Conservation (phyloP, 108 stramenopile species). For the Nitzschia putrida region DNA sequence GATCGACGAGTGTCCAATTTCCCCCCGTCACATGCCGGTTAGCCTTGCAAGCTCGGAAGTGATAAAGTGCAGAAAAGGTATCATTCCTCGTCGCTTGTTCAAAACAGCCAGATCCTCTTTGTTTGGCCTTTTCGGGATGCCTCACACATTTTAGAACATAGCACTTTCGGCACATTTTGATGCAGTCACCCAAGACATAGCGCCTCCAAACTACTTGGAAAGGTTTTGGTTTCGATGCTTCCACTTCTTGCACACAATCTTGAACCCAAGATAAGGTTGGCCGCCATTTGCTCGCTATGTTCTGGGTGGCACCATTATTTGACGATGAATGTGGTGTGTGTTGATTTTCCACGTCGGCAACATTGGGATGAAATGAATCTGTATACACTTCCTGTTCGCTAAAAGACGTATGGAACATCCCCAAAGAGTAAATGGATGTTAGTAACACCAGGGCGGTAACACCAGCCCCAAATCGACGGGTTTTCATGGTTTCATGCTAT, state of each 20-base stretch:
- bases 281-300: neutral
- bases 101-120: conserved; percentile 20
- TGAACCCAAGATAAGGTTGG: conserved; percentile 5
- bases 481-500: too few species aligned
- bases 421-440: too few species aligned
- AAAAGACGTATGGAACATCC: too few species aligned
- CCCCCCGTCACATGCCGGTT: conserved; percentile 9
- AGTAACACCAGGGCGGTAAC: too few species aligned
- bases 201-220: conserved; percentile 17
- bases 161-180: conserved; percentile 26
- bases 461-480: too few species aligned
- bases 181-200: conserved; percentile 24
- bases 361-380: too few species aligned
- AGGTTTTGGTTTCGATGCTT: neutral
- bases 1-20: conserved; percentile 17
- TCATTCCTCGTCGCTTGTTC: conserved; percentile 12
- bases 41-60: conserved; percentile 9
- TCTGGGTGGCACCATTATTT: neutral
- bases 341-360: too few species aligned
- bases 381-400: too few species aligned
- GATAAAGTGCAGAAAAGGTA: conserved; percentile 15
- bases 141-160: conserved; percentile 11
- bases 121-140: conserved; percentile 19
- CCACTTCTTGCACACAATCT: conserved; percentile 3
- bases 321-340: neutral